Base-by-base conservation (phyloP, 1,284 basidiomycete genomes). In the Bjerkandera adusta region DNA sequence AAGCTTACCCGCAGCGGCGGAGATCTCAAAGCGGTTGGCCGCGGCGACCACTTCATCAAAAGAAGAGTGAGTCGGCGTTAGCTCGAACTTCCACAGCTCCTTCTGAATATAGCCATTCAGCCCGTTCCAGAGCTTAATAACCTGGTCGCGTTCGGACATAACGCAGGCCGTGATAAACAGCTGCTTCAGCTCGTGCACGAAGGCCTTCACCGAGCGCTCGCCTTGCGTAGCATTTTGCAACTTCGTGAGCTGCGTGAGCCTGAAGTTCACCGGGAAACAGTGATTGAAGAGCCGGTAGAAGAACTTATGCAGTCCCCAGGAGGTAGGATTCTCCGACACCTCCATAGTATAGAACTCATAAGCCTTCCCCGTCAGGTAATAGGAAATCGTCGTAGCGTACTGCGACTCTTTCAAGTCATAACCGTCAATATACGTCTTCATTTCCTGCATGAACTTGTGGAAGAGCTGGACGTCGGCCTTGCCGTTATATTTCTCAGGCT, bases 261-360 rank as follows among this genome's bases (percentile, higher is more conserved):
- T 52, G 46, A 65, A 73, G 30, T 72, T 58, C 0, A 64, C 45
- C 0, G 69, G 70, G 60, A 77, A 77, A 40, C 71, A 73, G 45
- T 70, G 68, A 46, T 72, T 62, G 48, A 70, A 76, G 3, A 76
- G 42, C 5, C 55, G 70, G 1, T 50, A 35, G 38, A 73, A 71
- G 49, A 74, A 65, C 7, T 43, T 18, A 1, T 54, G n/a, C 0
- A 59, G 40, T 0, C 25, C 47, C 62, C 61, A 64, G 7, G 52
- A 20, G 4, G 54, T 37, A 0, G 59, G 52, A 1, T 61, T 55
- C 0, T 49, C 30, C 0, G 66, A 53, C 0, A 71, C 69, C 16
- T 66, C 57, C 3, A 54, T 59, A 0, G 67, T 57, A 42, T 68
- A 77, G 47, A 69, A 76, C n/a, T 65, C 56, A 45, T 69, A 66